Percentiles rank a stretch among this genome's conserved stretches.
Conservation (phyloP, 179 eudicot genomes). For the Patellifolia procumbens region DNA sequence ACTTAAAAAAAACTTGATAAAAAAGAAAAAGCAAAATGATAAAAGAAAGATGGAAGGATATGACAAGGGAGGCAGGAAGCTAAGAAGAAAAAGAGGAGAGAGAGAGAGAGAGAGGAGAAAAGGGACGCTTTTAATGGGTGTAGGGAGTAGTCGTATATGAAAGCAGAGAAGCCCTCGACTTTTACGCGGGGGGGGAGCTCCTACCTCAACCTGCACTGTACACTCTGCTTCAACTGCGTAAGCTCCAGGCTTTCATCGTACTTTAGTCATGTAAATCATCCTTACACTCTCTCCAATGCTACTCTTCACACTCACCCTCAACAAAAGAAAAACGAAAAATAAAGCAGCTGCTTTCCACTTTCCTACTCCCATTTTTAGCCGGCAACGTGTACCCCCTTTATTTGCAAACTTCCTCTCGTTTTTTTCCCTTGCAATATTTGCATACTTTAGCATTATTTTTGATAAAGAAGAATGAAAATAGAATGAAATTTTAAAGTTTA, state of each 20-base stretch:
- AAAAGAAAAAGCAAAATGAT: not conserved
- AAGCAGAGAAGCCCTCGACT: conserved; percentile 43
- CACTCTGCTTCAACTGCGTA: conserved; percentile 9
- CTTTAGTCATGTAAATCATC: conserved; percentile 46
- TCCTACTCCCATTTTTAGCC: not conserved
- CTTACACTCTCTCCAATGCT: conserved; percentile 19
- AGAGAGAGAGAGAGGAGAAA: not conserved
- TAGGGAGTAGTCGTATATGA: not conserved
- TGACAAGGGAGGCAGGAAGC: conserved; percentile 19
- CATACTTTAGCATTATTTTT: too few species aligned
- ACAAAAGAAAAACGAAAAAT: too few species aligned
- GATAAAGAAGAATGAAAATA: too few species aligned
- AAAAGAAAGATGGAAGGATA: conserved; percentile 9
- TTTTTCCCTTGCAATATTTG: not conserved
- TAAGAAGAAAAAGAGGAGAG: conserved; percentile 5
- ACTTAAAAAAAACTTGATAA: conserved; percentile 24
- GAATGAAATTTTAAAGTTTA: too few species aligned
- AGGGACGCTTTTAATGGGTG: not conserved
- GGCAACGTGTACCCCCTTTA: not conserved
- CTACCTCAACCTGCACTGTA: not conserved
- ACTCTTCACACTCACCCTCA: too few species aligned
- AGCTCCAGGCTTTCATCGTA: conserved; percentile 51
- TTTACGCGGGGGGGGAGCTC: conserved; percentile 44
- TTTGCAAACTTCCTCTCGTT: not conserved
- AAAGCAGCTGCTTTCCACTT: too few species aligned